Evolutionary conservation across 345 rosid genomes (phyloP), one percentile per base, ranked within the genome.

Genomic region (Geranium brycei): DNA sequence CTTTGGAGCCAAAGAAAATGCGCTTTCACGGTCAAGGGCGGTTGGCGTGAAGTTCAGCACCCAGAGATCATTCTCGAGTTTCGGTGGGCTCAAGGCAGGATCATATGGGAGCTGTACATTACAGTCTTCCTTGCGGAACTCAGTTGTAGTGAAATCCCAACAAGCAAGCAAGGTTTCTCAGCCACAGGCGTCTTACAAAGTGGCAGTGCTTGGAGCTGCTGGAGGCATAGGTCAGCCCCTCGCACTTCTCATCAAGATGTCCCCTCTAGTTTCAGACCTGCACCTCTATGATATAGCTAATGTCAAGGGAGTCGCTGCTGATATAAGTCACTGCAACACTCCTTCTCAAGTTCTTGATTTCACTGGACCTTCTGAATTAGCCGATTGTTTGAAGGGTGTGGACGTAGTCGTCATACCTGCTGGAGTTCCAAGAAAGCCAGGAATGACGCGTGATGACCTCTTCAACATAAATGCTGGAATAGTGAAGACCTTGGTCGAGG

Each of bases 391-490:
- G 78, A 87, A 84, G 60, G 95, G 88, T 56, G 91, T 82, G 2
- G 70, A 92, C 31, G 89, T 89, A 15, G 98, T 87, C 1, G 95
- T 92, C 63, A 89, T 89, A 62, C 96, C 97, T 58, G 98, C 93
- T 59, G 96, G 95, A 63, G 95, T 89, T 57, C 89, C 98, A 28
- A 79, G 95, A 32, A 92, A 87, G 81, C 98, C 95, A 0, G 98
- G 98, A 17, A 92, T 89, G 98, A 92, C 91, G 58, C 95, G 98
- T 17, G 96, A 87, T 61, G 96, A 92, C 70, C 92, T 92, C 61
- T 92, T 92, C 78, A 87, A 86, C 76, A 89, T 92, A 83, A 92
- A 92, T 62, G 98, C 93, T 32, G 76, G 67, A 67, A 92, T 92
- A 0, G 95, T 89, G n/a, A 89, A 82, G 76, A 72, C 68, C 35